Percentiles rank a stretch among this genome's conserved stretches.
phyloP scores from a whole-genome alignment of 176 grass and related monocot species.

The Rhipidocladum racemiflorum region DNA sequence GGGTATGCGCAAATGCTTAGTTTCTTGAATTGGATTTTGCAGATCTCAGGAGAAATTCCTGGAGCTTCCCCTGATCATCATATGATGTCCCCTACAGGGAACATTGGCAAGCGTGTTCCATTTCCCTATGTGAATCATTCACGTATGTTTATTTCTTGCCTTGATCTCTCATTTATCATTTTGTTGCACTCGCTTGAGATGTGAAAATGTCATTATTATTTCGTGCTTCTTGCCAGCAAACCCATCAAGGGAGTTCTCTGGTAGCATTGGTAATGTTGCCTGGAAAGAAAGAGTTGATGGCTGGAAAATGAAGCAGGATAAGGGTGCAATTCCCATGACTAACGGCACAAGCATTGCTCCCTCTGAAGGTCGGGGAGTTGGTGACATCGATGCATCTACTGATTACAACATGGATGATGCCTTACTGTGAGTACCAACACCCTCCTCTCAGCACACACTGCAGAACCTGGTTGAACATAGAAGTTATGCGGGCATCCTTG shows the following conservation, averaged over 20 bases:
- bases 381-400: conserved; percentile 93
- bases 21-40: conserved; percentile 33
- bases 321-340: conserved; percentile 78
- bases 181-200: conserved; percentile 10
- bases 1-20: not conserved
- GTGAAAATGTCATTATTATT: conserved; percentile 32
- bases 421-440: conserved; percentile 66
- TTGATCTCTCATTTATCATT: conserved; percentile 15
- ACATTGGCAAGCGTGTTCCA: conserved; percentile 80
- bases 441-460: not conserved
- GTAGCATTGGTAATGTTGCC: conserved; percentile 92
- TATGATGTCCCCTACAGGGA: conserved; percentile 94
- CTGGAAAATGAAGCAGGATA: conserved; percentile 99
- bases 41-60: conserved; percentile 92
- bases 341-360: conserved; percentile 96
- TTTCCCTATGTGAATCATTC: conserved; percentile 87
- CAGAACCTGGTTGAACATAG: not conserved
- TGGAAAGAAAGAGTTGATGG: conserved; percentile 99
- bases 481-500: not conserved
- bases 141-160: conserved; percentile 50
- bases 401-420: conserved; percentile 99
- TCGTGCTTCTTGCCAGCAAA: conserved; percentile 57
- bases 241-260: conserved; percentile 91
- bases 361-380: conserved; percentile 85
- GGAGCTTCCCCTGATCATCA: conserved; percentile 95